A percentile compares a stretch with the other conserved stretches of the same genome.
phyloP scores from a whole-genome alignment of 1,284 basidiomycete species.

The Ceratobasidium sp. region DNA sequence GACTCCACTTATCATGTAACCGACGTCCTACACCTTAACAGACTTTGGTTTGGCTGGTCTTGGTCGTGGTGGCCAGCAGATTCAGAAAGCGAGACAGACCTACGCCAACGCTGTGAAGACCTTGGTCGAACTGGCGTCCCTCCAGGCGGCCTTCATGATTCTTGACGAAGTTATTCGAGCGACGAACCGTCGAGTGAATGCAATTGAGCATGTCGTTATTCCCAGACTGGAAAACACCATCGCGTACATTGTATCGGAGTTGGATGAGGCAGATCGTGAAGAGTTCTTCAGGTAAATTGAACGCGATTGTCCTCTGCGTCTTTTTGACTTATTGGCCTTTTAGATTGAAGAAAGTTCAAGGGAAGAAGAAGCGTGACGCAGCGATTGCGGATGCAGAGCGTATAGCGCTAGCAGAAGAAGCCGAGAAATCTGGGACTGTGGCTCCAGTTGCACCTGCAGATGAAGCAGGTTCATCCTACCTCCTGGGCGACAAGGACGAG shows the following conservation, averaged over 20 bases:
- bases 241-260: constrained; percentile 92
- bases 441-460: constrained; percentile 40
- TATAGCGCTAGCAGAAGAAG: constrained; percentile 47
- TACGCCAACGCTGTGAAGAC: constrained; percentile 98
- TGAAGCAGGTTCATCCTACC: constrained; percentile 53
- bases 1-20: neutral
- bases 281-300: constrained; percentile 87
- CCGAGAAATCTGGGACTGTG: constrained; percentile 42
- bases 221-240: constrained; percentile 97
- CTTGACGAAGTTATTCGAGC: constrained; percentile 98
- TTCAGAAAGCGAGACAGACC: constrained; percentile 90
- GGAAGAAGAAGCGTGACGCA: constrained; percentile 91
- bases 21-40: constrained; percentile 48
- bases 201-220: constrained; percentile 98
- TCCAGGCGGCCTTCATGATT: constrained; percentile 98
- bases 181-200: constrained; percentile 97
- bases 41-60: constrained; percentile 99
- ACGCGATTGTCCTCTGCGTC: constrained; percentile 9
- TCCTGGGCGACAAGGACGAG: constrained; percentile 84
- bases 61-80: constrained; percentile 95
- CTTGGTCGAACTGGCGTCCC: constrained; percentile 93
- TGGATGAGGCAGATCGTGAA: constrained; percentile 97
- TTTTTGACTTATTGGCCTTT: neutral
- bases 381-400: constrained; percentile 55
- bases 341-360: constrained; percentile 94